Conservation (phyloP, 2,329 filamentous ascomycete species). For the Fusarium udum region DNA sequence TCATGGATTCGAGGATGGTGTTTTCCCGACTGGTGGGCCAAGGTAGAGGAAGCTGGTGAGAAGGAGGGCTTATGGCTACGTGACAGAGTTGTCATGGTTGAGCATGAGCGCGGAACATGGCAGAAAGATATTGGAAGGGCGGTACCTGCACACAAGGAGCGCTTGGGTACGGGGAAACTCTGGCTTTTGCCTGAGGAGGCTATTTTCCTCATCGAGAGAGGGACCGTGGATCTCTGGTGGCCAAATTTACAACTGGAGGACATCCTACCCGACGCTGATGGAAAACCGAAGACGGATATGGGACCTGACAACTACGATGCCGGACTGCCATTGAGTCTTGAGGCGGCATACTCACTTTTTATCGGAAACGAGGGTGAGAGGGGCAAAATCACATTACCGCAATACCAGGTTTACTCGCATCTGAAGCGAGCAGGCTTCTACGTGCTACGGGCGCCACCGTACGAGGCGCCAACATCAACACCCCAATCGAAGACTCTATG, state of each 20-base stretch:
- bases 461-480: constrained; percentile 28
- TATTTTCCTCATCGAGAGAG: constrained; percentile 87
- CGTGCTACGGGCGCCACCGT: constrained; percentile 72
- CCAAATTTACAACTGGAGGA: constrained; percentile 65
- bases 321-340: constrained; percentile 86
- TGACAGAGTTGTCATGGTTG: constrained; percentile 71
- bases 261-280: constrained; percentile 52
- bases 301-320: constrained; percentile 60
- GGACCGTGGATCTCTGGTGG: constrained; percentile 88
- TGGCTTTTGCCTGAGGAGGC: constrained; percentile 95
- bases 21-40: constrained; percentile 68
- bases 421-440: constrained; percentile 86
- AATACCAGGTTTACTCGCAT: constrained; percentile 88
- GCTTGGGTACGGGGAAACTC: constrained; percentile 67
- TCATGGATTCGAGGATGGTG: constrained; percentile 76
- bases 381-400: constrained; percentile 74
- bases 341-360: constrained; percentile 88
- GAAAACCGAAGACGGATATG: constrained; percentile 29
- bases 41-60: constrained; percentile 30
- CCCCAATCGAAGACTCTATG: constrained; percentile 50
- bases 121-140: constrained; percentile 80
- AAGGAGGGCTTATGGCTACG: constrained; percentile 47
- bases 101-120: constrained; percentile 76
- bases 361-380: constrained; percentile 73
- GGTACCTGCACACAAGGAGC: constrained; percentile 64